Percentiles rank a stretch among this genome's conserved stretches.
Evolutionary conservation across 352 stramenopile genomes (phyloP).

Genomic region (Pythium periplocum): DNA sequence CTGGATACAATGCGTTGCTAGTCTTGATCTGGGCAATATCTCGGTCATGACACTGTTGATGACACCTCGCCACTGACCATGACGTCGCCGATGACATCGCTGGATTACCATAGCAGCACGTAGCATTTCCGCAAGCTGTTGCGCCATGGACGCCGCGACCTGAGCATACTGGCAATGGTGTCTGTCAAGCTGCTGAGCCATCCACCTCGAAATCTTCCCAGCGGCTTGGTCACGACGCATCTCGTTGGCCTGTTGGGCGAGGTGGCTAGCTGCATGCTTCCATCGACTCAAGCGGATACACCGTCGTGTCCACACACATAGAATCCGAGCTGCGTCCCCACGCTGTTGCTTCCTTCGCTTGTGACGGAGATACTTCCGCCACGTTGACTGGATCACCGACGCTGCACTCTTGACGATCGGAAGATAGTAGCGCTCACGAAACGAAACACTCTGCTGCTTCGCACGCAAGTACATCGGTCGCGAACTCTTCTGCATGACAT

Average conservation of each 20-base stretch:
- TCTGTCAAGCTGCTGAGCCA: no score
- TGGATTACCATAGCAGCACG: slow-evolving; percentile 31
- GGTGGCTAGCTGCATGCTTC: no score
- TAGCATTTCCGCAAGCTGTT: slow-evolving; percentile 19
- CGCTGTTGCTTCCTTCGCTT: slow-evolving; percentile 7
- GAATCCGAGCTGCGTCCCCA: neutral
- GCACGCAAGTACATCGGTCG: slow-evolving; percentile 47
- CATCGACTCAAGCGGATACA: no score
- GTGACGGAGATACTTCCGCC: slow-evolving; percentile 30
- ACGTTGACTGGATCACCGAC: slow-evolving; percentile 39
- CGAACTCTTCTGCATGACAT: slow-evolving; percentile 25
- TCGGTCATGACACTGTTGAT: no score
- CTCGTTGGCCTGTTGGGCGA: no score
- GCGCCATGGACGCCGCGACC: slow-evolving; percentile 6
- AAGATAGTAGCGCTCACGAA: slow-evolving; percentile 26
- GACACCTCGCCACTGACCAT: slow-evolving; percentile 30
- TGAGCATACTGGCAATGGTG: no score
- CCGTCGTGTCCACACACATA: no score
- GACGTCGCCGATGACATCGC: slow-evolving; percentile 24
- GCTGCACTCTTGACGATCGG: slow-evolving; percentile 40
- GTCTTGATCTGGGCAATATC: no score
- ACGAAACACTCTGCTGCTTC: slow-evolving; percentile 13
- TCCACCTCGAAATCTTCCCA: no score
- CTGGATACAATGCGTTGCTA: no score
- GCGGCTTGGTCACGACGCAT: no score